phyloP scores from a whole-genome alignment of 495 filamentous ascomycete genomes.

The Neurospora sp. region DNA sequence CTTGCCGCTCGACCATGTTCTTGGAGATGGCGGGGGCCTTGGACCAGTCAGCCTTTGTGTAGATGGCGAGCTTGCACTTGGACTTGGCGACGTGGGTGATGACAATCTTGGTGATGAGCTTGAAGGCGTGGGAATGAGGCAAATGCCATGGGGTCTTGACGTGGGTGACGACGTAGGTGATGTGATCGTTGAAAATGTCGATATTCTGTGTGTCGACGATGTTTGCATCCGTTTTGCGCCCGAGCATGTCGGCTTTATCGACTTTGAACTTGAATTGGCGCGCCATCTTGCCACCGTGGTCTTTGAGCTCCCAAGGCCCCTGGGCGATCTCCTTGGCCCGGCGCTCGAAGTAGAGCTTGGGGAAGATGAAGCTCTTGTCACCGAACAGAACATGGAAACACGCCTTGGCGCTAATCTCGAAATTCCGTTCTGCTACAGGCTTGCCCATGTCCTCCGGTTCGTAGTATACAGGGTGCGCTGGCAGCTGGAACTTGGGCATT shows the following conservation, averaged over 20 bases:
- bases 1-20: conserved; percentile 69
- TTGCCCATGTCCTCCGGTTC: conserved; percentile 69
- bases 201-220: conserved; percentile 82
- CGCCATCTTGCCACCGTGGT: conserved; percentile 51
- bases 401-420: conserved; percentile 83
- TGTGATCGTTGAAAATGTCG: conserved; percentile 84
- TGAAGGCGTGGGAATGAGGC: conserved; percentile 67
- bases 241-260: conserved; percentile 52
- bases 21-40: conserved; percentile 54
- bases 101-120: conserved; percentile 80
- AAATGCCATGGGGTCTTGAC: conserved; percentile 85
- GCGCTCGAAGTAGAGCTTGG: conserved; percentile 78
- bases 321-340: conserved; percentile 73
- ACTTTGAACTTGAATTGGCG: conserved; percentile 76
- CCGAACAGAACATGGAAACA: conserved; percentile 94
- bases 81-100: conserved; percentile 89
- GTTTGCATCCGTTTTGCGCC: conserved; percentile 46
- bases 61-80: conserved; percentile 83
- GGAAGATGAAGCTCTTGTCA: conserved; percentile 89
- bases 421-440: conserved; percentile 60
- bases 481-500: conserved; percentile 71
- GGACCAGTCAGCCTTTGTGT: conserved; percentile 78
- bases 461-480: conserved; percentile 70
- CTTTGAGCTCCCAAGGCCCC: conserved; percentile 67
- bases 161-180: conserved; percentile 91